Evolutionary conservation across 768 basidiomycete species (phyloP).

Genomic region (Lentinula raphanica): DNA sequence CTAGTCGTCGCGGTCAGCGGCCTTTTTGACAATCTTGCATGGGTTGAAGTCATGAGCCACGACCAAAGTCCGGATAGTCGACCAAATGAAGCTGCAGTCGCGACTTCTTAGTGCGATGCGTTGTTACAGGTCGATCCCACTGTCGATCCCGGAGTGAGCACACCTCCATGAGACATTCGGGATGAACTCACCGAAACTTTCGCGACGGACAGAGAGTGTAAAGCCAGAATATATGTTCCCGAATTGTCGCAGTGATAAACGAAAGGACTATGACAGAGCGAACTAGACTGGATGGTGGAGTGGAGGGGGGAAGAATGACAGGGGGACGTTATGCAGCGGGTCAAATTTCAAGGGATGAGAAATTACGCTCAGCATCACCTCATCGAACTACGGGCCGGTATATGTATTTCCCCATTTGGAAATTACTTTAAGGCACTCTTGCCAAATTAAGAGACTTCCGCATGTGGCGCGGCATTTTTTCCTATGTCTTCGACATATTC

Average conservation of each 20-base stretch:
- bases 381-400: not conserved
- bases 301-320: too few species aligned
- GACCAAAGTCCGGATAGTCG: not conserved
- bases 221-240: not conserved
- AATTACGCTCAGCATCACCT: not conserved
- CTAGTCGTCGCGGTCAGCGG: not conserved
- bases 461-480: not conserved
- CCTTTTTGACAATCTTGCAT: not conserved
- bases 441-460: not conserved
- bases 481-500: not conserved
- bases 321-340: not conserved
- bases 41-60: not conserved
- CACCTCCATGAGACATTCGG: not conserved
- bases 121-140: not conserved
- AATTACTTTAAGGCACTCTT: not conserved
- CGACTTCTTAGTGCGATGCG: not conserved
- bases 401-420: not conserved
- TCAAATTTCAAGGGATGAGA: not conserved
- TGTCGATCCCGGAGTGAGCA: not conserved
- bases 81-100: not conserved
- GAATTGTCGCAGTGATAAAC: not conserved
- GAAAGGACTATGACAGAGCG: not conserved
- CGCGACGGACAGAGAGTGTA: not conserved
- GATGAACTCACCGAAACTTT: not conserved
- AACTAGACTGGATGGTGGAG: not conserved